Percentiles rank a stretch among this genome's conserved stretches.
Conservation (phyloP, 1,284 basidiomycete genomes). For the Porphyrellus sp. region DNA sequence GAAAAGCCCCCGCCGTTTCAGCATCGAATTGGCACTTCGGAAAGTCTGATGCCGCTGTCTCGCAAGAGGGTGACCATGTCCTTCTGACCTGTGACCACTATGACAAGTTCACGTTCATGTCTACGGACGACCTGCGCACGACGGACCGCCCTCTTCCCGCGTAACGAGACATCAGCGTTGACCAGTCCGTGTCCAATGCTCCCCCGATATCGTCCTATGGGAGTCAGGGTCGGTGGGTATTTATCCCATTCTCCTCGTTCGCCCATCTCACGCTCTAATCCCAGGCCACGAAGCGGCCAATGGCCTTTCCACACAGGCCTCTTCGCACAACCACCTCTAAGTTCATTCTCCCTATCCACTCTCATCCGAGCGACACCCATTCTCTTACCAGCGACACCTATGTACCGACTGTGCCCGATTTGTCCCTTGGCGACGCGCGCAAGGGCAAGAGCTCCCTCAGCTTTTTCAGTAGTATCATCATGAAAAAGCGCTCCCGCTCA, state of each 20-base stretch:
- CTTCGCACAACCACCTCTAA: constrained; percentile 31
- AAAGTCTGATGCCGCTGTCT: no score
- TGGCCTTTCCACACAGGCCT: constrained; percentile 37
- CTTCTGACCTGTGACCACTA: constrained; percentile 1
- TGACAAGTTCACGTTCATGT: constrained; percentile 18
- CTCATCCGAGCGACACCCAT: constrained; percentile 42
- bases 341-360: constrained; percentile 34
- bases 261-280: constrained; percentile 12
- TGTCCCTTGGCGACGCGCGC: constrained; percentile 29
- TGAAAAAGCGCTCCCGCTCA: constrained; percentile 32
- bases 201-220: constrained; percentile 28
- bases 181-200: not conserved
- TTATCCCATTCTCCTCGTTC: not conserved
- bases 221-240: constrained; percentile 14
- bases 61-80: constrained; percentile 16
- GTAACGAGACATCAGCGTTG: constrained; percentile 16
- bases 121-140: constrained; percentile 12
- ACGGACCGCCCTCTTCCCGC: constrained; percentile 3
- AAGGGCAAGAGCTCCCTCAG: constrained; percentile 35
- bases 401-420: constrained; percentile 32
- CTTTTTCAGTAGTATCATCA: constrained; percentile 32
- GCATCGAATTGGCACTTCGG: no score
- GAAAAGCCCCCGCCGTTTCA: no score
- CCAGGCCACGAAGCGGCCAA: constrained; percentile 14
- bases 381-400: constrained; percentile 34